A percentile compares a stretch with the other conserved stretches of the same genome.
These are phyloP conservation scores for Trichosporon sp. DNA, from an alignment of 1,284 basidiomycete species.

Conservation along the genomic window DNA sequence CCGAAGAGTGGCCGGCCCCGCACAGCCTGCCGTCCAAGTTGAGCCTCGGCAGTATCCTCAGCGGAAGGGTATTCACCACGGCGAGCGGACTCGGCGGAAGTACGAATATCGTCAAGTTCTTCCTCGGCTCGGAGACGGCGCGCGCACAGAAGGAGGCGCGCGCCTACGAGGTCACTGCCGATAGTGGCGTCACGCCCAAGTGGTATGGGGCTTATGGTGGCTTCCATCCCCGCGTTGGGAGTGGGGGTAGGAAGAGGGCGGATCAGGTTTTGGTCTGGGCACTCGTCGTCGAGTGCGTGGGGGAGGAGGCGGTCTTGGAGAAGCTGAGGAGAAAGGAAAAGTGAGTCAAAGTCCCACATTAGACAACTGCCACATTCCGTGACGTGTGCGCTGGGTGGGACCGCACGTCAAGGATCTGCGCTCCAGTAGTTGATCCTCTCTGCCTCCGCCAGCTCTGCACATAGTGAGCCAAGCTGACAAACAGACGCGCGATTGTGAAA, in stretches of 20 bases:
- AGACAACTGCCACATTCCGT: not conserved
- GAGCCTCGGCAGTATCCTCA: not conserved
- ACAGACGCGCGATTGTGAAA: not conserved
- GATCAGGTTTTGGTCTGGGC: not conserved
- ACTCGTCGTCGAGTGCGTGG: not conserved
- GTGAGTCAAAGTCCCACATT: not conserved
- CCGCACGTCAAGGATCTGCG: too few species aligned
- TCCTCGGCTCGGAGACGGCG: not conserved
- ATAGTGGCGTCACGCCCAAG: not conserved
- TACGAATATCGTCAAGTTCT: not conserved
- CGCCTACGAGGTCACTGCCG: not conserved
- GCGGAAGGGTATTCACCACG: too few species aligned
- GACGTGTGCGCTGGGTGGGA: too few species aligned
- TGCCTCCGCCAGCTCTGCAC: too few species aligned
- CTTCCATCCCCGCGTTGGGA: not conserved
- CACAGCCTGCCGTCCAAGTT: not conserved
- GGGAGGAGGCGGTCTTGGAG: not conserved
- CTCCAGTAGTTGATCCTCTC: too few species aligned
- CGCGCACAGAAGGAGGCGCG: not conserved
- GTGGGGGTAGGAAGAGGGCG: not conserved
- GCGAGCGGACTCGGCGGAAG: too few species aligned
- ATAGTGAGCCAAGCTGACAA: too few species aligned
- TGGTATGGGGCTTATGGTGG: not conserved
- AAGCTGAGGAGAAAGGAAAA: not conserved
- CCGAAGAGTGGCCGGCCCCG: not conserved